These are phyloP conservation scores for Erythrobasidium hasegawianum DNA, from an alignment of 1,284 basidiomycete species.

Conservation along the genomic window DNA sequence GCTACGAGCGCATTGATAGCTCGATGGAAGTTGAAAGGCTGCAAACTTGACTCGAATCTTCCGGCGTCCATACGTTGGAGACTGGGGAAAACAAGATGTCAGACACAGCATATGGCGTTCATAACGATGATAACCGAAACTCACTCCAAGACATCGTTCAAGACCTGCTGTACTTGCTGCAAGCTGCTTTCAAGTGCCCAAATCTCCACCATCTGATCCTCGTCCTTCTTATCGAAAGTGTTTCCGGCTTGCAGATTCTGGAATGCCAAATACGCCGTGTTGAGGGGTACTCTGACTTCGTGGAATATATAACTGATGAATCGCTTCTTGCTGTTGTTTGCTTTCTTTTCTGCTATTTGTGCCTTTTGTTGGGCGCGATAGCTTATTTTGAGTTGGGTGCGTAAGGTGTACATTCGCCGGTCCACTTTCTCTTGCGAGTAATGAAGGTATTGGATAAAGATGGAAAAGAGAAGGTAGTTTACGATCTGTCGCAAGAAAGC, in stretches of 20 bases:
- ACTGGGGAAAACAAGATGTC: conserved; percentile 38
- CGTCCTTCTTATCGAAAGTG: conserved; percentile 54
- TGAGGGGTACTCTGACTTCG: conserved; percentile 79
- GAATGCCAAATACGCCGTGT: conserved; percentile 74
- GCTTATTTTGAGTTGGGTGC: conserved; percentile 63
- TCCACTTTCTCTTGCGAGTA: conserved; percentile 56
- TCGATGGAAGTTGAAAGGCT: conserved; percentile 75
- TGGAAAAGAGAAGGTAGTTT: conserved; percentile 63
- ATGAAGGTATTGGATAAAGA: conserved; percentile 50
- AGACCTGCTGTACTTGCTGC: conserved; percentile 76
- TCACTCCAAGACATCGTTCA: conserved; percentile 82
- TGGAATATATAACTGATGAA: conserved; percentile 77
- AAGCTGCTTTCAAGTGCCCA: conserved; percentile 73
- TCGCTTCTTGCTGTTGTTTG: conserved; percentile 69
- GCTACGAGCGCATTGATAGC: conserved; percentile 74
- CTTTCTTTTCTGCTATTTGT: conserved; percentile 74
- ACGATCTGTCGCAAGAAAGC: conserved; percentile 50
- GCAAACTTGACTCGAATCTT: conserved; percentile 66
- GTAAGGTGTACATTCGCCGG: conserved; percentile 60
- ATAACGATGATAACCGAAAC: conserved; percentile 52
- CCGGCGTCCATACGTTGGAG: conserved; percentile 54
- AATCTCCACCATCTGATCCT: conserved; percentile 71
- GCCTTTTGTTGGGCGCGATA: conserved; percentile 70
- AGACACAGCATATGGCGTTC: not conserved
- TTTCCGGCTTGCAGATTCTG: conserved; percentile 80